Evolutionary conservation across 2,329 filamentous ascomycete genomes (phyloP), one percentile per base, ranked within the genome.

Genomic region (Tolypocladium ophioglossoides): DNA sequence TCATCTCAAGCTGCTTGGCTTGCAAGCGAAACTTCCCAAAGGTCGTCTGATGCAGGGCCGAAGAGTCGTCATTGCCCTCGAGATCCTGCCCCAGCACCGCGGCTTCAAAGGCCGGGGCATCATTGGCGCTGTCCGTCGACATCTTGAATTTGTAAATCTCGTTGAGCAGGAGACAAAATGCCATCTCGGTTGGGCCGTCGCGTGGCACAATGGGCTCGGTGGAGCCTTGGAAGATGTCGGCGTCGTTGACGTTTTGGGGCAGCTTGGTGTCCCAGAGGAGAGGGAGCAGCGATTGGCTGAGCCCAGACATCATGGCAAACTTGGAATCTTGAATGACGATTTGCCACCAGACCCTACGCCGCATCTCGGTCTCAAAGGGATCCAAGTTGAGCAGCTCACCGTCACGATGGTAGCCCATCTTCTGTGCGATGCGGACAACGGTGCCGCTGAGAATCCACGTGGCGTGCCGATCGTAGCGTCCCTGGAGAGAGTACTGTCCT

Each of bases 281-380:
- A 4, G 77, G 75, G 2, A 80, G 67, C 52, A 78, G 67, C 11
- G 76, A 75, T 57, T 78, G 75, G 55, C 73, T 79, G 27, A 84
- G 72, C 1, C 81, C 81, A 5, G 81, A 82, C 55, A 80, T 70
- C 55, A 83, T 67, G 44, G 79, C 80, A 54, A 78, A 78, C 58
- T 80, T 78, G 46, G 76, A 72, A 57, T 85, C 82, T 52, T 81
- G 71, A 54, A 84, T 70, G 50, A 82, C 72, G 30, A 86, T 76
- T 62, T 82, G 77, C 82, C 82, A 85, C 84, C 84, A 87, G 22
- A 86, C 72, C 8, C 84, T 74, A 46, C 84, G 72, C n/a, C 83
- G 76, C 74, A 87, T 86, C 63, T 87, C 83, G 2, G 78, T 79
- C 61, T 87, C 83, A 59, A 85, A 85, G 0, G 82, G 80, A 0